phyloP scores from a whole-genome alignment of 2,329 filamentous ascomycete genomes.

The Chrysoporthe cubensis region DNA sequence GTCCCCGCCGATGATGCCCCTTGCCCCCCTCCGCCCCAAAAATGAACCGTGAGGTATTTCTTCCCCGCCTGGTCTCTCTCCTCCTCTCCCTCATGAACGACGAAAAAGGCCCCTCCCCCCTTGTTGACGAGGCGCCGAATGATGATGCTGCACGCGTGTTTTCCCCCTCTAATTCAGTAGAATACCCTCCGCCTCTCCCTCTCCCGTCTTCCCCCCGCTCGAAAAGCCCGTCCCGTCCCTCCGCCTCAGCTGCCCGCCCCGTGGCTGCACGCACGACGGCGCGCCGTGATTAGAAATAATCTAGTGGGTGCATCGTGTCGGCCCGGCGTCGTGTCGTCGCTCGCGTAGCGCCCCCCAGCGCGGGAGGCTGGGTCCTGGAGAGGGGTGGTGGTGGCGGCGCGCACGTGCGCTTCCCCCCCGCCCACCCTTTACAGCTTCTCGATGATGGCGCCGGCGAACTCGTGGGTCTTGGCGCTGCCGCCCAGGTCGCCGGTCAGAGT shows the following conservation, averaged over 20 bases:
- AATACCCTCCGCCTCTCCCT: background rate
- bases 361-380: too few relatives aligned
- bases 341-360: background rate
- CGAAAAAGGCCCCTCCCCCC: background rate
- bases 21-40: background rate
- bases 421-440: constrained; percentile 56
- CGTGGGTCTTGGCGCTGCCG: constrained; percentile 92
- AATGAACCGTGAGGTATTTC: constrained; percentile 14
- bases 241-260: background rate
- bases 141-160: constrained; percentile 10
- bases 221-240: background rate
- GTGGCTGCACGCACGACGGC: background rate
- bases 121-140: constrained; percentile 10
- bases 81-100: background rate
- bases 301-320: background rate
- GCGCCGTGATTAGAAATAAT: background rate
- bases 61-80: constrained; percentile 2
- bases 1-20: background rate
- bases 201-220: background rate
- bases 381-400: too few relatives aligned
- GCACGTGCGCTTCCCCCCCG: too few relatives aligned
- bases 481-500: constrained; percentile 93
- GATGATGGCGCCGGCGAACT: constrained; percentile 95
- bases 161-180: constrained; percentile 12
- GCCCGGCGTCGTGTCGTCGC: background rate